Evolutionary conservation across 139 green algal genomes (phyloP).

Genomic region (Coccomyxa sp.): DNA sequence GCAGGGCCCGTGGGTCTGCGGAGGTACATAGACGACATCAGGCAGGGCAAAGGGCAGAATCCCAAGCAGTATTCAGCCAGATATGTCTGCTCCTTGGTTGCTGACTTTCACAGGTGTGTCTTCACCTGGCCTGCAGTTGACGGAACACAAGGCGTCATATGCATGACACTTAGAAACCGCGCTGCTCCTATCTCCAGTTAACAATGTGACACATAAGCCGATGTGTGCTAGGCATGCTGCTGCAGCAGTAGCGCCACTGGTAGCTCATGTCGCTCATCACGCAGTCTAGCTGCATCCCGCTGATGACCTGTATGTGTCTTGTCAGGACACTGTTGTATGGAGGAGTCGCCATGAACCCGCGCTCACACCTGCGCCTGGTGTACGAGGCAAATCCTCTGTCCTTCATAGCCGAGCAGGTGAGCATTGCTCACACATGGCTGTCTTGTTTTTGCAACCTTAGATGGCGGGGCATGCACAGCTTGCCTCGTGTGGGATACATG

Average conservation of each 20-base stretch:
- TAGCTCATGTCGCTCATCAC: too few relatives aligned
- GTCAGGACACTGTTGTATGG: slow-evolving; percentile 60
- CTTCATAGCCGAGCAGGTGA: slow-evolving; percentile 47
- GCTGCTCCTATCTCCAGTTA: too few relatives aligned
- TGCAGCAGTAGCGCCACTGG: too few relatives aligned
- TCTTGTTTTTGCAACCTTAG: neutral
- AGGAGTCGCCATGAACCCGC: slow-evolving; percentile 53
- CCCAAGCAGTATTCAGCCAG: slow-evolving; percentile 66
- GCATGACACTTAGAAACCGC: too few relatives aligned
- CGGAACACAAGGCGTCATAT: too few relatives aligned
- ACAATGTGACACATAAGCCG: too few relatives aligned
- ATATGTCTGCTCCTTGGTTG: slow-evolving; percentile 68
- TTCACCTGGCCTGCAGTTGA: too few relatives aligned
- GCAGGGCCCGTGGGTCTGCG: slow-evolving; percentile 50
- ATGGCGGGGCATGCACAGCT: neutral
- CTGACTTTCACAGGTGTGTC: slow-evolving; percentile 6
- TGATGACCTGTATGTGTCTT: slow-evolving; percentile 47
- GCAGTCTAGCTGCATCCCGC: too few relatives aligned
- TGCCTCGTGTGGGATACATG: neutral
- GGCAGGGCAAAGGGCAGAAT: slow-evolving; percentile 51
- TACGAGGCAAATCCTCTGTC: slow-evolving; percentile 66
- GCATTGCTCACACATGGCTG: neutral
- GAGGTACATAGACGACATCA: slow-evolving; percentile 57
- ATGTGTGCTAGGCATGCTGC: too few relatives aligned
- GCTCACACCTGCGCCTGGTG: slow-evolving; percentile 57